Conservation (phyloP, 75 land plant species). For the Larix kaempferi region DNA sequence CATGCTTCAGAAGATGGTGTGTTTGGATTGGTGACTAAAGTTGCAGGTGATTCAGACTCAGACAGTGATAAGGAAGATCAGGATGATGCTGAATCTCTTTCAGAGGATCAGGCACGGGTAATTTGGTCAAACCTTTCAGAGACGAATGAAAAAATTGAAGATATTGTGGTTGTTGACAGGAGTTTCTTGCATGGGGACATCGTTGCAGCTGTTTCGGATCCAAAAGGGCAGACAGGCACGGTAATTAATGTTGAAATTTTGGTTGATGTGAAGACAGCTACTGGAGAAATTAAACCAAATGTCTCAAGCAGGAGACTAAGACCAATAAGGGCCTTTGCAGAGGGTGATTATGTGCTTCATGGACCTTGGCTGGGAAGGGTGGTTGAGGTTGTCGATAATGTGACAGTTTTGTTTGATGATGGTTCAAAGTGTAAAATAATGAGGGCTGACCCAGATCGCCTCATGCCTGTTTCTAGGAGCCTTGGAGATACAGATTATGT, state of each 20-base stretch:
- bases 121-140: conserved; percentile 71
- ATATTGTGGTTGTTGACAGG: conserved; percentile 72
- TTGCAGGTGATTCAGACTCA: conserved; percentile 87
- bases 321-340: conserved; percentile 62
- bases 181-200: conserved; percentile 87
- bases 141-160: conserved; percentile 41
- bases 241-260: conserved; percentile 62
- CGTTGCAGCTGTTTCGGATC: conserved; percentile 72
- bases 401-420: conserved; percentile 91
- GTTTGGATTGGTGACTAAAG: conserved; percentile 76
- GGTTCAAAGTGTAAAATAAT: conserved; percentile 87
- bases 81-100: conserved; percentile 35
- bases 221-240: conserved; percentile 81
- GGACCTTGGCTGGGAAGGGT: conserved; percentile 94
- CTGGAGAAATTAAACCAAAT: conserved; percentile 48
- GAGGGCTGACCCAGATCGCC: conserved; percentile 71
- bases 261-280: conserved; percentile 65
- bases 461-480: conserved; percentile 49
- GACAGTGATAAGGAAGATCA: conserved; percentile 40
- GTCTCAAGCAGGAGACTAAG: conserved; percentile 58
- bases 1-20: conserved; percentile 24
- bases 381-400: conserved; percentile 93
- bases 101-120: conserved; percentile 54
- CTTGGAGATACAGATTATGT: conserved; percentile 67
- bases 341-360: conserved; percentile 85